Base-by-base conservation (phyloP, 352 stramenopile genomes). In the Achlya hypogyna region DNA sequence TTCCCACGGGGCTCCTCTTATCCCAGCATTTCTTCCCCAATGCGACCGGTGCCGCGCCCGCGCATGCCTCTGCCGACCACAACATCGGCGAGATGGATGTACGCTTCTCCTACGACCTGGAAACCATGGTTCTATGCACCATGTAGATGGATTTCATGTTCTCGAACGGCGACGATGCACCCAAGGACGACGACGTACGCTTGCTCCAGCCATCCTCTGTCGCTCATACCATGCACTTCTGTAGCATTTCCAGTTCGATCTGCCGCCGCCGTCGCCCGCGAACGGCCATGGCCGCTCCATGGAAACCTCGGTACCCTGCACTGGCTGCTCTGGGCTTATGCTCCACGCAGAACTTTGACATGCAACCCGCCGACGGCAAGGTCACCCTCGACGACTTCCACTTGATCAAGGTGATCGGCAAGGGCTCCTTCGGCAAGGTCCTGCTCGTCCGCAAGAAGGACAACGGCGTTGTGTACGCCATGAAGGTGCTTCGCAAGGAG, bases 401-500 rank as follows among this genome's bases (percentile, higher is more conserved):
- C 67, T 96, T 98, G 77, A 91, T 99, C 63, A 97, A 97, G 71
- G 94, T 98, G 45, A 97, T 98, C 69, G 96, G 96, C 47, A 98
- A 98, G 73, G 95, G 95, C 64, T 96, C 73, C 51, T 98, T 98
- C 72, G 93, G 91, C 78, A 98, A 98, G 73, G 96, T 99, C 42
- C 89, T 98, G 74, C 82, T 98, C 12, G 96, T 98, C 2, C 84
- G 89, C 66, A 97, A 98, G 76, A 92, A 91, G 40, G 85, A 95
- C 69, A 94, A 81, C 23, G 83, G 87, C 38, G 72, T 96, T 62
- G 94, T 98, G 65, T 99, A 98, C 78, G 97, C 97, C 4, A 97
- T 99, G 82, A 99, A 99, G 72, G 95, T 99, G n/a, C 78, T 99
- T 54, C 84, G 90, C 52, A 99, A 99, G 79, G 94, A 98, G 64